These are phyloP conservation scores for Erythrobasidium hasegawianum DNA, from an alignment of 1,284 basidiomycete genomes.

Conservation along the genomic window DNA sequence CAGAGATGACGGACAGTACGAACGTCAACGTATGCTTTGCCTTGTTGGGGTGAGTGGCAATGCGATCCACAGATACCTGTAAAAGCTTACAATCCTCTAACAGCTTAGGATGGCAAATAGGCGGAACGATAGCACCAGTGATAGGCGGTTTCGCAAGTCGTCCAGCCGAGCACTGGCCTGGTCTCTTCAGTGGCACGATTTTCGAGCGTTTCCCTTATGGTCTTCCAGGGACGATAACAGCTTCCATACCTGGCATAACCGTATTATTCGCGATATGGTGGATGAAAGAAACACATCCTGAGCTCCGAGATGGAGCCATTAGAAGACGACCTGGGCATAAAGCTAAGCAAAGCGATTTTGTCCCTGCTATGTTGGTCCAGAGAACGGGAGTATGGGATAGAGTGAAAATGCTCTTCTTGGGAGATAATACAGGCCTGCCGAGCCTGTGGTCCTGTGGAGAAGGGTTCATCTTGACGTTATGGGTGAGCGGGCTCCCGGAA, in stretches of 20 bases:
- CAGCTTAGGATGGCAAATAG: conserved; percentile 9
- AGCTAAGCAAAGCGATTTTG: not conserved
- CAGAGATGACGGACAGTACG: not conserved
- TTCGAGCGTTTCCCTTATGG: conserved; percentile 8
- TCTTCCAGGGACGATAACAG: not conserved
- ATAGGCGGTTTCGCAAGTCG: not conserved
- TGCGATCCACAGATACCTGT: no score
- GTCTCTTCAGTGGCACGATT: not conserved
- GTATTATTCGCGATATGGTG: not conserved
- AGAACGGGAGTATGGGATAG: not conserved
- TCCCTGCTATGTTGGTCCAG: not conserved
- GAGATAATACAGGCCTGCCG: not conserved
- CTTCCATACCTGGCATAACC: not conserved
- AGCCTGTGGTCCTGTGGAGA: conserved; percentile 4
- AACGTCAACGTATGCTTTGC: not conserved
- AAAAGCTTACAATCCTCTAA: no score
- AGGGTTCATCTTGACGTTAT: not conserved
- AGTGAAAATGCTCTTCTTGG: not conserved
- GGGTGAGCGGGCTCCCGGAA: no score
- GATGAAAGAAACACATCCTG: conserved; percentile 7
- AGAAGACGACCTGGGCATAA: not conserved
- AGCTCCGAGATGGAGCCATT: not conserved
- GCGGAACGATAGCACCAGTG: not conserved
- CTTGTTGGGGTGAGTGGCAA: conserved; percentile 1
- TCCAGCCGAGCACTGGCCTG: conserved; percentile 3